Evolutionary conservation across 768 basidiomycete genomes (phyloP).

Genomic region (Naganishia onofrii): DNA sequence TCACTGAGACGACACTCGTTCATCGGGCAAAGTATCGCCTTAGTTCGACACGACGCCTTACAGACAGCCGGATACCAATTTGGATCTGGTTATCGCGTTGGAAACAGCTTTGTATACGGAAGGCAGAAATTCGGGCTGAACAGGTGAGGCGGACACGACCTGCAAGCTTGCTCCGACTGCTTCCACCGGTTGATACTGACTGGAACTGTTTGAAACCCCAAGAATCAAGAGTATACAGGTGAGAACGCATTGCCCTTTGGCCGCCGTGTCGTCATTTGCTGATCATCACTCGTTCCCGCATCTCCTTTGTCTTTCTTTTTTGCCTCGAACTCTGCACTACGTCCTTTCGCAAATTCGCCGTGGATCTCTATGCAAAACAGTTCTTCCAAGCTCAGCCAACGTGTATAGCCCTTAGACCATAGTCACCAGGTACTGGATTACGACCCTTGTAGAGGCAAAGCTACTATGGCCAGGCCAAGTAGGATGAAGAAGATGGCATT

Average conservation of each 20-base stretch:
- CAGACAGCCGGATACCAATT: background rate
- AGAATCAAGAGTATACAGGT: background rate
- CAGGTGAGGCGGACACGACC: background rate
- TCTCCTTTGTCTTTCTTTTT: constrained; percentile 19
- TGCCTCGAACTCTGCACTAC: background rate
- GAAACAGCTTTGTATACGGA: background rate
- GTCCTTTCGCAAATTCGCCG: background rate
- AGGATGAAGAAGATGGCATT: constrained; percentile 20
- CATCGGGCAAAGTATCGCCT: background rate
- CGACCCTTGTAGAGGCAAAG: background rate
- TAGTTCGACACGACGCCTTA: background rate
- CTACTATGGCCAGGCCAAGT: constrained; percentile 16
- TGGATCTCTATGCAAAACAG: background rate
- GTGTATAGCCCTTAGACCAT: background rate
- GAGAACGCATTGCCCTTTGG: background rate
- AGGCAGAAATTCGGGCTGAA: background rate
- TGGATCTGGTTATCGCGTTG: background rate
- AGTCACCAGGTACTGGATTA: background rate
- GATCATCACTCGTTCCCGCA: background rate
- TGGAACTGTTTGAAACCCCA: background rate
- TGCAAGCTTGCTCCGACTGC: background rate
- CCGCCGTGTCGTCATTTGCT: background rate
- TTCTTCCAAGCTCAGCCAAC: background rate
- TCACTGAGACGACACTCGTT: constrained; percentile 11
- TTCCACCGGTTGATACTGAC: background rate